Conservation (phyloP, 805 yeast species). For the Debaryomyces tyrocola region DNA sequence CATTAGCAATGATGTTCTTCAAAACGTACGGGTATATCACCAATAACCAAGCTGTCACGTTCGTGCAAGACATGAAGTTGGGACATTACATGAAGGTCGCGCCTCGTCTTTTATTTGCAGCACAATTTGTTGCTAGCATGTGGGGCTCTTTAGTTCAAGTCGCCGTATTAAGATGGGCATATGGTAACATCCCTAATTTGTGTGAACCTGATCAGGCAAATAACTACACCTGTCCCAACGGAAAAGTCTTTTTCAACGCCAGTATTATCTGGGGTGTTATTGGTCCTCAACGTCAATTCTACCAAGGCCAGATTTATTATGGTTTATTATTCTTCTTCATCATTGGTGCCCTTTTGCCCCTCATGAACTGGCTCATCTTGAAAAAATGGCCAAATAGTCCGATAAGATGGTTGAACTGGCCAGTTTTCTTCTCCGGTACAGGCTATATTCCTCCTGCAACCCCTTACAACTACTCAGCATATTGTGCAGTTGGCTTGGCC, state of each 20-base stretch:
- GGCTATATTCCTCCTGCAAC: slow-evolving; percentile 75
- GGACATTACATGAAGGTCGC: slow-evolving; percentile 41
- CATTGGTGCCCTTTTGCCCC: slow-evolving; percentile 42
- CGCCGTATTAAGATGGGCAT: slow-evolving; percentile 44
- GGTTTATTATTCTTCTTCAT: slow-evolving; percentile 38
- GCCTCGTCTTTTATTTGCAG: slow-evolving; percentile 40
- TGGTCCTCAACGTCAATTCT: slow-evolving; percentile 24
- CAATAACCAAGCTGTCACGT: slow-evolving; percentile 31
- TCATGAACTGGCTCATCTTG: slow-evolving; percentile 37
- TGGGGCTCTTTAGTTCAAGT: slow-evolving; percentile 43
- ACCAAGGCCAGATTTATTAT: slow-evolving; percentile 22
- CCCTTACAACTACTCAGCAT: slow-evolving; percentile 63
- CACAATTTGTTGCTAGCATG: slow-evolving; percentile 35
- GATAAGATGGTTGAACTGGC: slow-evolving; percentile 34
- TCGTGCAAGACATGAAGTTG: slow-evolving; percentile 29
- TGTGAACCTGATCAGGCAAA: slow-evolving; percentile 29
- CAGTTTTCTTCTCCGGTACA: slow-evolving; percentile 46
- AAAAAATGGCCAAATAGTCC: slow-evolving; percentile 43
- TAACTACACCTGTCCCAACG: slow-evolving; percentile 42
- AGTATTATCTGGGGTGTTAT: slow-evolving; percentile 46
- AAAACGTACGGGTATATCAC: slow-evolving; percentile 27
- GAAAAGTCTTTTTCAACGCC: slow-evolving; percentile 42
- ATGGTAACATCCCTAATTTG: slow-evolving; percentile 32
- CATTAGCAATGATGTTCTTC: slow-evolving; percentile 19
- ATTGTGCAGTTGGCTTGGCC: slow-evolving; percentile 36